phyloP scores from a whole-genome alignment of 805 yeast genomes.

The Monosporozyma siamensis region DNA sequence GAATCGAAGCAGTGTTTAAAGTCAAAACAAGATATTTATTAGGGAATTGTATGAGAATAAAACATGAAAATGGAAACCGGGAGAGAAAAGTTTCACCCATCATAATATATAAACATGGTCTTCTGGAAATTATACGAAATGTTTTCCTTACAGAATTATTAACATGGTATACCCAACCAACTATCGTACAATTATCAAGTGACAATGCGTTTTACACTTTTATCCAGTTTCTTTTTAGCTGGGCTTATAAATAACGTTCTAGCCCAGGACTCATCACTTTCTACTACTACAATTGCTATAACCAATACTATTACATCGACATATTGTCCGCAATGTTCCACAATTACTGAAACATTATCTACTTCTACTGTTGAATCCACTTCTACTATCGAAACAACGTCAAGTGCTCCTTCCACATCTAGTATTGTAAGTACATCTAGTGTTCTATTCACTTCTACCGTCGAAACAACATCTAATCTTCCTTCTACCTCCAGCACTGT shows the following conservation, averaged over 20 bases:
- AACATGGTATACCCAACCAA: background rate
- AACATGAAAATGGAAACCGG: too few species aligned
- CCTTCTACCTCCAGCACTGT: background rate
- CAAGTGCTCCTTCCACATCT: background rate
- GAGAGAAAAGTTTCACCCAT: too few species aligned
- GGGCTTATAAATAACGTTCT: background rate
- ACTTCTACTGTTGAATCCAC: background rate
- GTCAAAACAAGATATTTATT: too few species aligned
- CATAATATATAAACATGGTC: too few species aligned
- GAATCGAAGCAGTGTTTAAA: too few species aligned
- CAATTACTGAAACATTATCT: background rate
- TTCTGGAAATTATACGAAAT: too few species aligned
- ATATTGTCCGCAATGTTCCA: background rate
- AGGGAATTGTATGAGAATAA: too few species aligned
- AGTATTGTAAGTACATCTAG: too few species aligned
- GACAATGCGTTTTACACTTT: background rate
- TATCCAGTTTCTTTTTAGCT: background rate
- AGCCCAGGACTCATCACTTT: background rate
- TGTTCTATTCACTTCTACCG: too few species aligned
- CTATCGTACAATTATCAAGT: background rate
- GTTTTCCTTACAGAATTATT: background rate
- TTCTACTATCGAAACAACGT: background rate
- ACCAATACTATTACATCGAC: background rate
- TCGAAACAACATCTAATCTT: background rate
- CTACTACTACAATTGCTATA: background rate